Evolutionary conservation across 2,329 filamentous ascomycete genomes (phyloP).

Genomic region (Magnaporthiopsis rhizophila): DNA sequence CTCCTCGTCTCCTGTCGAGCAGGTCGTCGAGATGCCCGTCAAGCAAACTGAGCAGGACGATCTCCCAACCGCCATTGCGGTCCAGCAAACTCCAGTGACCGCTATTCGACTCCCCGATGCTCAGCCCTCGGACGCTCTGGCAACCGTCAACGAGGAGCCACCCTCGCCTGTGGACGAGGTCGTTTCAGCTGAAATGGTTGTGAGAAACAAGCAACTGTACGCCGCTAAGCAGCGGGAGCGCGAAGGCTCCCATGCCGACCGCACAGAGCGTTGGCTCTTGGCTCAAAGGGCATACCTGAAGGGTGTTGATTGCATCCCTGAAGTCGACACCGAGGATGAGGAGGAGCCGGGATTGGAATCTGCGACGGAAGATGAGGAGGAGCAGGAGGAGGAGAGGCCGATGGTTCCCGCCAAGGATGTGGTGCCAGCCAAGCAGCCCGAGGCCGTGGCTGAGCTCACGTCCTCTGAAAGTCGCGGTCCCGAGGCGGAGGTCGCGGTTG

Average conservation of each 20-base stretch:
- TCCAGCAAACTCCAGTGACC: slow-evolving; percentile 28
- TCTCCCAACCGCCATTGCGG: slow-evolving; percentile 53
- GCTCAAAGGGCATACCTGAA: slow-evolving; percentile 73
- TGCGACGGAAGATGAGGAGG: slow-evolving; percentile 17
- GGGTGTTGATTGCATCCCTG: slow-evolving; percentile 45
- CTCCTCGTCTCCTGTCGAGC: slow-evolving; percentile 50
- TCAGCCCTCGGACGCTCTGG: slow-evolving; percentile 21
- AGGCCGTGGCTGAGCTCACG: background rate
- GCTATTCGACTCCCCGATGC: slow-evolving; percentile 16
- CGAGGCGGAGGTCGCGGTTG: slow-evolving; percentile 16
- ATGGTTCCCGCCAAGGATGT: slow-evolving; percentile 13
- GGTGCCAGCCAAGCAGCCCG: background rate
- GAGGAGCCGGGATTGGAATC: slow-evolving; percentile 11
- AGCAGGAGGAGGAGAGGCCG: slow-evolving; percentile 13
- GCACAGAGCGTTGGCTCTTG: slow-evolving; percentile 78
- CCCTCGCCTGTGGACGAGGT: slow-evolving; percentile 45
- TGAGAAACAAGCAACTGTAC: slow-evolving; percentile 69
- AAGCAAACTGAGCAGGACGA: slow-evolving; percentile 42
- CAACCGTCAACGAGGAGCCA: slow-evolving; percentile 20
- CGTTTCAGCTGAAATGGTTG: slow-evolving; percentile 55
- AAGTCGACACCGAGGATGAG: slow-evolving; percentile 18
- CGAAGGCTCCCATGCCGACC: slow-evolving; percentile 67
- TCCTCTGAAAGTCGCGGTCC: background rate
- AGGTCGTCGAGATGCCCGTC: slow-evolving; percentile 51
- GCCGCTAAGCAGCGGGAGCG: slow-evolving; percentile 62